Percentiles rank a stretch among this genome's conserved stretches.
These are phyloP conservation scores for Trichoderma arundinaceum DNA, from an alignment of 2,329 filamentous ascomycete species.

Conservation along the genomic window DNA sequence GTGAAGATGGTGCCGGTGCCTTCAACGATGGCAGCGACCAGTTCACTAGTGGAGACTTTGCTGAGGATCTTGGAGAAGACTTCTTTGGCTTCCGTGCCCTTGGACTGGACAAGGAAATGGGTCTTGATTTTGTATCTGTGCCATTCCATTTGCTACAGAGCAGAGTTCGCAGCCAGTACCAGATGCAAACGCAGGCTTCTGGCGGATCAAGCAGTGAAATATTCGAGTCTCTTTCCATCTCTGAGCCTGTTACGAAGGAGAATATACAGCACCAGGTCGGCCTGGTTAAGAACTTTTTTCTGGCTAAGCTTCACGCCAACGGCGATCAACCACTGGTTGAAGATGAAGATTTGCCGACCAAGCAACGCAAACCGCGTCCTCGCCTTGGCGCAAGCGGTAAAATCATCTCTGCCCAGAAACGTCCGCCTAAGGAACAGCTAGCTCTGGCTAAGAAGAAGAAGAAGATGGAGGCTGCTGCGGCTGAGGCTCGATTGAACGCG, in stretches of 20 bases:
- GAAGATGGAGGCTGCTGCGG: slow-evolving; percentile 70
- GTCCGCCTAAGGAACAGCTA: slow-evolving; percentile 80
- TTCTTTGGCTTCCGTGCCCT: slow-evolving; percentile 98
- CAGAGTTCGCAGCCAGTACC: slow-evolving; percentile 83
- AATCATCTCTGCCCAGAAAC: slow-evolving; percentile 83
- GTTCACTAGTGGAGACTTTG: slow-evolving; percentile 95
- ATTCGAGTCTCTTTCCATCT: slow-evolving; percentile 70
- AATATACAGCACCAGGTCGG: slow-evolving; percentile 82
- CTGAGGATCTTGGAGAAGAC: slow-evolving; percentile 96
- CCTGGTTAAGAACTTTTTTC: slow-evolving; percentile 89
- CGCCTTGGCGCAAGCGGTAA: slow-evolving; percentile 75
- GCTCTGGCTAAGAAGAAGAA: slow-evolving; percentile 88
- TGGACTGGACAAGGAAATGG: slow-evolving; percentile 89
- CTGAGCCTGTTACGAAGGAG: slow-evolving; percentile 79
- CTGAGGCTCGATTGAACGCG: slow-evolving; percentile 52
- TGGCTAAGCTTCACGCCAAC: slow-evolving; percentile 84
- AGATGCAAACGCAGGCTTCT: slow-evolving; percentile 72
- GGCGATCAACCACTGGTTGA: slow-evolving; percentile 81
- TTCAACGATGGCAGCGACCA: slow-evolving; percentile 98
- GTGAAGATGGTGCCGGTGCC: slow-evolving; percentile 82
- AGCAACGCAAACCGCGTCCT: slow-evolving; percentile 80
- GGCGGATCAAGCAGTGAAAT: slow-evolving; percentile 64
- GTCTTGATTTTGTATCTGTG: slow-evolving; percentile 84
- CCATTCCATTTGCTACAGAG: slow-evolving; percentile 93
- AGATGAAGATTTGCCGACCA: slow-evolving; percentile 91